Evolutionary conservation across 163 green algal genomes (phyloP), one percentile per base, ranked within the genome.

Genomic region (Scenedesmus sp.): DNA sequence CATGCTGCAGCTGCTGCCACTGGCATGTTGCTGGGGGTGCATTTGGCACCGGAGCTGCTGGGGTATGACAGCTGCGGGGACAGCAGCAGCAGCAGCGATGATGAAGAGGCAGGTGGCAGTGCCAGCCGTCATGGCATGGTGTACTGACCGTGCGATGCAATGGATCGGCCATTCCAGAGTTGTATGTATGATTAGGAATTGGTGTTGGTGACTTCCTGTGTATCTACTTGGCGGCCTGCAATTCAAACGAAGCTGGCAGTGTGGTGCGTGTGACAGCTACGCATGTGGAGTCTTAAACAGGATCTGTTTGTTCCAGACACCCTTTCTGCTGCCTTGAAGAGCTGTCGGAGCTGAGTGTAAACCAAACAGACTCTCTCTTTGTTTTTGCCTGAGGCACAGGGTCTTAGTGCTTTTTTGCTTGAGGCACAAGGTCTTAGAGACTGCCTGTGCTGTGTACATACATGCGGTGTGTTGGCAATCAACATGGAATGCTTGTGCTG

Each of bases 21-120:
- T 34, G 70, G 23, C 5, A 3, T 13, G 70, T 13, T 79, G 70
- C 70, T 79, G 70, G 70, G 70, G 4, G 70, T 52, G 70, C 23
- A 52, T 79, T 12, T 79, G 70, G 70, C 70, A 52, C 70, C 70
- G 46, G 70, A 79, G 70, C 70, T 79, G 23, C 70, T 54, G 70
- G 70, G 70, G 2, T 79, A 52, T 52, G 70, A 79, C 70, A 79
- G 70, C 23, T 52, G 70, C 20, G 70, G 20, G 6, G 70, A 79
- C 70, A 79, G 70, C 70, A 79, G 70, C 70, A 79, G 70, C 70
- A 79, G 70, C 23, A 70, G 62, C 62, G 70, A 79, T 13, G 70
- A 52, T 52, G 70, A 79, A 2, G 70, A 79, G 2, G 23, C 1
- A 1, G 4, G 23, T 13, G 70, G 70, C 70, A 79, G 23, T 52